Base-by-base conservation (phyloP, 306 rosid species). In the Acacia melanoxylon region DNA sequence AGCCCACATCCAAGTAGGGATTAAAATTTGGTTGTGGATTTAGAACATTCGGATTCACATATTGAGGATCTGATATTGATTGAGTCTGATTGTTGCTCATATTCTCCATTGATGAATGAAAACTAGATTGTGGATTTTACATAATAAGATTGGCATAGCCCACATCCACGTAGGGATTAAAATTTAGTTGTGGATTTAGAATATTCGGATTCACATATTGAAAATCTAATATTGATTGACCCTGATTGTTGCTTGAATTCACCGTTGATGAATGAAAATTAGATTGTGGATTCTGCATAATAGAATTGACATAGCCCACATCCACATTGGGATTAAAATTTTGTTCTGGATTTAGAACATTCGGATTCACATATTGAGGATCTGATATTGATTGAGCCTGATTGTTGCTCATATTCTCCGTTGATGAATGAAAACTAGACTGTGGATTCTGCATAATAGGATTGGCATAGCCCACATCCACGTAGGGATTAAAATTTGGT, bases 321-420 rank as follows among this genome's bases (percentile, higher is more conserved):
- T 31, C 3, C 33, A 31, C 33, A 2, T 31, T 1, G 33, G 3
- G 33, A 31, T 31, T 31, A 31, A 31, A 31, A 31, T 31, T 31
- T 31, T 76, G 56, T 27, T 33, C 62, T 45, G 76, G 58, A 49
- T 80, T 68, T 48, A 29, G 67, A 70, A 46, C 13, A 45, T 49
- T 71, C 62, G 76, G 82, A 70, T 79, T 51, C 40, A 51, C 31
- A 45, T 81, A 46, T 68, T 72, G 87, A 82, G 78, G 72, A 68
- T 68, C 20, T 66, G 48, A 67, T 46, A 72, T 17, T 13, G 75
- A 5, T 52, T 81, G 88, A 79, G 66, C 65, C 58, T 67, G 74
- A 59, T 46, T 17, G 81, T 40, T 84, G 74, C 22, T 73, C 74
- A 59, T 70, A 45, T 69, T 75, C 75, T 8, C 71, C 45, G 1